Base-by-base conservation (phyloP, 1,284 basidiomycete genomes). In the Jaminaea rosea region DNA sequence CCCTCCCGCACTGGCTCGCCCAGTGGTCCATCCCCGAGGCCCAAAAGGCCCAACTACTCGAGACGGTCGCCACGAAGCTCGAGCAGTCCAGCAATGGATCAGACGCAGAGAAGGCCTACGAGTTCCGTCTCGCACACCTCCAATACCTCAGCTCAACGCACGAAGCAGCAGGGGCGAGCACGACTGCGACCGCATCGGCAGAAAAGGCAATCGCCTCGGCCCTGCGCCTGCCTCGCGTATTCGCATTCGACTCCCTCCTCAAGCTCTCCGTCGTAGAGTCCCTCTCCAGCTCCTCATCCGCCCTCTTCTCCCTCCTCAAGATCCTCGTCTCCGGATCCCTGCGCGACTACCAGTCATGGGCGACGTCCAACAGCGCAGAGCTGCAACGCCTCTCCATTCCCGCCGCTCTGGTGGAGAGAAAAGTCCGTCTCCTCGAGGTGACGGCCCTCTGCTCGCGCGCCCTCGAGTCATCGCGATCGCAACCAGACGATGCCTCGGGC, bases 371-470 rank as follows among this genome's bases (percentile, higher is more conserved):
- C 19, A 44, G 17, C 1, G 36, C n/a, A n/a, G 51, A 47, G n/a
- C 26, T 72, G 2, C 26, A 48, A 15, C 49, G 62, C 15, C 56
- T 72, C n/a, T 23, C 45, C 13, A 49, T 72, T 0, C 24, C 47
- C 15, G 47, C 47, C 15, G 56, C 62, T 9, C 51, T 55, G 7
- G 59, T 73, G 9, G 44, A 55, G 9, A 58, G 62, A 49, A 72
- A 73, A 50, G 70, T 72, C 46, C 60, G 62, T n/a, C 58, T 72
- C 32, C 53, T 73, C 19, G 70, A 72, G 42, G 44, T 73, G 5
- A 68, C 71, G 27, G 56, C 56, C 15, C 60, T 72, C 10, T 73
- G 71, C 44, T 65, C 67, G 3, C 53, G 59, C 17, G 52, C 50
- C 23, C 60, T 73, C 17, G 27, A 42, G 13, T 26, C 29, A 1